Evolutionary conservation across 2,329 filamentous ascomycete species (phyloP).

Genomic region (Pseudogymnoascus sp.): DNA sequence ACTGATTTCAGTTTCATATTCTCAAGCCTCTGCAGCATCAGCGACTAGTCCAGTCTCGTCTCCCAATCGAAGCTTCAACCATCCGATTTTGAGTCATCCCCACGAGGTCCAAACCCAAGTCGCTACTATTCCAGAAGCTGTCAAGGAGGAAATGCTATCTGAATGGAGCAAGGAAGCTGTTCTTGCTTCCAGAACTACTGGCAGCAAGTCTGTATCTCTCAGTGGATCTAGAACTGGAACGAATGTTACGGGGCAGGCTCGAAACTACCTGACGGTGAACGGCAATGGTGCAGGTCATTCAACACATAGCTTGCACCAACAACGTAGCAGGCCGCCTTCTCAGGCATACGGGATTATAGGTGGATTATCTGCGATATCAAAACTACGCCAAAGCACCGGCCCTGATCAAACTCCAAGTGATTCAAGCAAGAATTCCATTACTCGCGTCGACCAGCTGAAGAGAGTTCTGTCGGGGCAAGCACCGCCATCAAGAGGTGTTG

Average conservation of each 20-base stretch:
- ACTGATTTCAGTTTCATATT: constrained; percentile 65
- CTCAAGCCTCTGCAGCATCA: constrained; percentile 53
- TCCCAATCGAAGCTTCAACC: constrained; percentile 55
- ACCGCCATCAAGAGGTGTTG: constrained; percentile 31
- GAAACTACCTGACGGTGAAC: constrained; percentile 53
- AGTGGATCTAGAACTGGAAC: constrained; percentile 66
- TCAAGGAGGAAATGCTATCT: constrained; percentile 68
- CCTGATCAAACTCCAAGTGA: constrained; percentile 31
- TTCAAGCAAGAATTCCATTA: constrained; percentile 43
- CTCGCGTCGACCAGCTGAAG: constrained; percentile 58
- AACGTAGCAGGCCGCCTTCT: constrained; percentile 24
- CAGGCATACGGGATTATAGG: constrained; percentile 25
- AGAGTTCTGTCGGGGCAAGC: constrained; percentile 49
- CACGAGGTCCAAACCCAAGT: constrained; percentile 35
- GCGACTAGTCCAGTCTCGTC: constrained; percentile 63
- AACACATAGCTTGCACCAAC: constrained; percentile 24
- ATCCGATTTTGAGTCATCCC: constrained; percentile 50
- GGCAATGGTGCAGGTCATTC: constrained; percentile 34
- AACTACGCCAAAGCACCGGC: constrained; percentile 46
- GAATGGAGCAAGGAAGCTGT: constrained; percentile 75
- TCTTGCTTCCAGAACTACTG: constrained; percentile 59
- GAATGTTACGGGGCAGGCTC: constrained; percentile 36
- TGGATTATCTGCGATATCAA: constrained; percentile 33
- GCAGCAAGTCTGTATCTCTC: constrained; percentile 64
- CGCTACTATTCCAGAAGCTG: constrained; percentile 54